Evolutionary conservation across 2,329 filamentous ascomycete genomes (phyloP), one percentile per base, ranked within the genome.

Genomic region (Raffaelea ambrosiae): DNA sequence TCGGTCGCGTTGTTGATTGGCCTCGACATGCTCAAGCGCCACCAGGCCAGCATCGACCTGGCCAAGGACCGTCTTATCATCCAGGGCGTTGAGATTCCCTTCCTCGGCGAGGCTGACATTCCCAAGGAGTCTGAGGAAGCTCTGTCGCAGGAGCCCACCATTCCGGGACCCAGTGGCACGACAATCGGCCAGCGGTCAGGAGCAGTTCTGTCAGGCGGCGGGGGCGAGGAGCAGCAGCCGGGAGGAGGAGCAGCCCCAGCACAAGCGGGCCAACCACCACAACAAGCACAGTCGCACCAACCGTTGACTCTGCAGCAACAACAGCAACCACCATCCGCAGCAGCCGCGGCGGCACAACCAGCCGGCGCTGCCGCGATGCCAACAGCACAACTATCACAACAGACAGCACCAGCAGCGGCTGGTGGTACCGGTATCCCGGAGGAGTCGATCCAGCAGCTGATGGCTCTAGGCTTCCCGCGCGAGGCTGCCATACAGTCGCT

Each of bases 1-100:
- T 83, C 88, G 46, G 93, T 98, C 21, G 93, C 97, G 63, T 74
- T 98, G 18, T 77, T 98, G 2, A 79, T 98, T 13, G 93, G 93
- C 3, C 71, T 98, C 39, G 93, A 98, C 65, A 98, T 98, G 88
- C 75, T 98, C 52, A 96, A 95, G 69, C 81, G 93, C 36, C 90
- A 97, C 66, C 91, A 95, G 66, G 93, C 91, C 33, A 86, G 78
- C 57, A 91, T 98, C 59, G 93, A 98, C 63, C 76, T 98, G 13
- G 77, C 81, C 54, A 84, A 84, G 59, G 88, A 93, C 59, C 86
- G 83, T 53, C 78, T 98, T 18, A 77, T 94, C 53, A 95, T 98
- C 56, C 86, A 93, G 59, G 87, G 84, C 48, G 83, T 89, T 55
- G 86, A 93, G 56, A 86, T 98, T 5, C 80, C 86, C 0, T 98